Conservation (phyloP, 306 rosid species). For the Glycine tomentella region DNA sequence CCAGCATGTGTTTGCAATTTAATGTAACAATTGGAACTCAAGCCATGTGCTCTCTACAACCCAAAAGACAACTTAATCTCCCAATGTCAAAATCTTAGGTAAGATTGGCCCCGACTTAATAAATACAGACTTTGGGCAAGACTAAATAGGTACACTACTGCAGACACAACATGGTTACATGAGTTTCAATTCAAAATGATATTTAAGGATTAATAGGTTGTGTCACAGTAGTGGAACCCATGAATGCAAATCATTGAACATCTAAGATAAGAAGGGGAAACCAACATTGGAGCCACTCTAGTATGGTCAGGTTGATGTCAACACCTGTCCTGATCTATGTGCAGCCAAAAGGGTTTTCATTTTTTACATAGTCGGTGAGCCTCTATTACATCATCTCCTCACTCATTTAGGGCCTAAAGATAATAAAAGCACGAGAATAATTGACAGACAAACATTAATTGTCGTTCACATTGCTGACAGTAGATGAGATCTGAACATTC, state of each 20-base stretch:
- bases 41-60: slow-evolving; percentile 41
- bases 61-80: slow-evolving; percentile 50
- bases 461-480: slow-evolving; percentile 45
- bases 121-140: slow-evolving; percentile 53
- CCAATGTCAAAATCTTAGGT: slow-evolving; percentile 42
- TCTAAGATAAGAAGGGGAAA: slow-evolving; percentile 32
- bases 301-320: slow-evolving; percentile 42
- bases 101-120: slow-evolving; percentile 58
- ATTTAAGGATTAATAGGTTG: slow-evolving; percentile 28
- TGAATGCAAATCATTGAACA: slow-evolving; percentile 44
- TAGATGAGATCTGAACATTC: slow-evolving; percentile 53
- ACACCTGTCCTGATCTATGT: slow-evolving; percentile 37
- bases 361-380: slow-evolving; percentile 46
- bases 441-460: slow-evolving; percentile 54
- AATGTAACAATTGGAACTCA: slow-evolving; percentile 25
- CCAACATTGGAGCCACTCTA: slow-evolving; percentile 41
- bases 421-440: slow-evolving; percentile 53
- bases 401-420: slow-evolving; percentile 43
- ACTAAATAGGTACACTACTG: slow-evolving; percentile 39
- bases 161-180: slow-evolving; percentile 41
- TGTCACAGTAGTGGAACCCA: slow-evolving; percentile 41
- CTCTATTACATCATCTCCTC: slow-evolving; percentile 46
- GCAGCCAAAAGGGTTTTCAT: slow-evolving; percentile 49
- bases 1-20: slow-evolving; percentile 41
- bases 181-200: slow-evolving; percentile 40